A percentile compares a stretch with the other conserved stretches of the same genome.
These are phyloP conservation scores for Rhizopogon vulgaris DNA, from an alignment of 768 basidiomycete species.

Conservation along the genomic window DNA sequence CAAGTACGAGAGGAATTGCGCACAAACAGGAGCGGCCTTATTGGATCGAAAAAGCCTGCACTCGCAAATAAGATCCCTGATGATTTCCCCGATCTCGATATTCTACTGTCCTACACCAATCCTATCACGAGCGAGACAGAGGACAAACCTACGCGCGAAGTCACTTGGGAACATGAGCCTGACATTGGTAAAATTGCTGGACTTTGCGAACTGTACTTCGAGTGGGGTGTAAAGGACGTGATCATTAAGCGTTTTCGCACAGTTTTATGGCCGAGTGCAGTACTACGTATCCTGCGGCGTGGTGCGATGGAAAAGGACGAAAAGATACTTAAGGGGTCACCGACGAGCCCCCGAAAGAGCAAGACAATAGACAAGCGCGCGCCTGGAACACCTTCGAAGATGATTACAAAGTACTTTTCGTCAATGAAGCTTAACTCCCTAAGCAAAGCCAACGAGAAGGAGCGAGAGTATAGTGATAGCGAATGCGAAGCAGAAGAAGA, in stretches of 20 bases:
- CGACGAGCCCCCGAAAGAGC: slow-evolving; percentile 36
- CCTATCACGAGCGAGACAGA: slow-evolving; percentile 70
- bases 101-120: slow-evolving; percentile 71
- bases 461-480: background rate
- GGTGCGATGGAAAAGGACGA: slow-evolving; percentile 47
- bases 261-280: slow-evolving; percentile 72
- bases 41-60: slow-evolving; percentile 58
- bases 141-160: slow-evolving; percentile 36
- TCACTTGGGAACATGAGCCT: slow-evolving; percentile 53
- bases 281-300: slow-evolving; percentile 67
- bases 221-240: slow-evolving; percentile 83
- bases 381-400: slow-evolving; percentile 41
- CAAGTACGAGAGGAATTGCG: slow-evolving; percentile 57
- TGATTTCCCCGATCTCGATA: slow-evolving; percentile 66
- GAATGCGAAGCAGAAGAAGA: slow-evolving; percentile 7
- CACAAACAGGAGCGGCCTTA: slow-evolving; percentile 58
- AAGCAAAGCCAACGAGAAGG: background rate
- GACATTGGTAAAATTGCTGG: slow-evolving; percentile 67
- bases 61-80: slow-evolving; percentile 60
- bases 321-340: slow-evolving; percentile 9
- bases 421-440: slow-evolving; percentile 32
- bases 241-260: slow-evolving; percentile 83
- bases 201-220: slow-evolving; percentile 83
- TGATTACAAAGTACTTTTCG: slow-evolving; percentile 53
- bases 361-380: slow-evolving; percentile 16